A percentile compares a stretch with the other conserved stretches of the same genome.
Evolutionary conservation across 306 rosid genomes (phyloP).

Genomic region (Oemleria cerasiformis): DNA sequence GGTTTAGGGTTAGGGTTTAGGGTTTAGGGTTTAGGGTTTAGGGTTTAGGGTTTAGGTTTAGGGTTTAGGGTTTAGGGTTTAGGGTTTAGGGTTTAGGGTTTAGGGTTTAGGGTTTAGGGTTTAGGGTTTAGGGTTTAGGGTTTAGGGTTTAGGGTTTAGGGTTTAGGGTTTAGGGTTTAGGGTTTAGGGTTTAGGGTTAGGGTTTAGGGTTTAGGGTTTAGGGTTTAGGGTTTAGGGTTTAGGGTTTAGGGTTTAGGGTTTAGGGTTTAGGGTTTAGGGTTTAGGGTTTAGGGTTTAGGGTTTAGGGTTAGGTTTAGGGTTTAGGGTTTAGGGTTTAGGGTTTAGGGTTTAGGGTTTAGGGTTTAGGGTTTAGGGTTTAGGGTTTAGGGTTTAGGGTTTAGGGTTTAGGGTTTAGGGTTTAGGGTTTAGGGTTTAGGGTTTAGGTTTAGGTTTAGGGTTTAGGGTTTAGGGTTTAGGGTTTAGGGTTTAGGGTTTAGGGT

Average conservation of each 20-base stretch:
- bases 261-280: not conserved
- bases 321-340: no score
- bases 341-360: no score
- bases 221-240: conserved; percentile 1
- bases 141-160: not conserved
- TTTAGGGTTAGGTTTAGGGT: no score
- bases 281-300: no score
- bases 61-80: not conserved
- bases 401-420: no score
- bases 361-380: no score
- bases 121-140: not conserved
- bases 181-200: not conserved
- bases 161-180: not conserved
- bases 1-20: conserved; percentile 3
- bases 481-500: no score
- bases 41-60: not conserved
- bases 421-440: no score
- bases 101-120: not conserved
- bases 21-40: conserved; percentile 2
- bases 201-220: not conserved
- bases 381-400: no score
- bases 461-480: no score
- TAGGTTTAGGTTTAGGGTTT: no score
- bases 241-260: not conserved
- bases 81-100: not conserved